phyloP scores from a whole-genome alignment of 192 early-diverging fungal genomes.

The Lunasporangiospora selenospora region DNA sequence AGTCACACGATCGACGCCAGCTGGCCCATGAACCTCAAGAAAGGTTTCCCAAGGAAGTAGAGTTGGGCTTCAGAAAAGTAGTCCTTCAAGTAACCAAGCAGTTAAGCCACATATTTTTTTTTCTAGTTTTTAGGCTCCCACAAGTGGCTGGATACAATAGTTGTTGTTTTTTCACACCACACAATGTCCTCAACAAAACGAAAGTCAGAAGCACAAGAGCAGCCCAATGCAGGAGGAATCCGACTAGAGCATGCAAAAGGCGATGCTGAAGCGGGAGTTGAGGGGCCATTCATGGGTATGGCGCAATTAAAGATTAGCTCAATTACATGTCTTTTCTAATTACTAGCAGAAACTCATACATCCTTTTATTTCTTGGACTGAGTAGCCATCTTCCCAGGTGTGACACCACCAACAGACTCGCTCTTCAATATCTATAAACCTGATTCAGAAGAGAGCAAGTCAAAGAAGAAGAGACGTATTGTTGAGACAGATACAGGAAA shows the following conservation, averaged over 20 bases:
- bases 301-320: neutral
- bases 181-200: constrained; percentile 42
- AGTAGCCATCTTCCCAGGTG: constrained; percentile 58
- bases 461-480: constrained; percentile 52
- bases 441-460: constrained; percentile 18
- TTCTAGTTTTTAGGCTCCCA: too few species aligned
- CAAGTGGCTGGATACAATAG: too few species aligned
- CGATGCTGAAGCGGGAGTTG: constrained; percentile 31
- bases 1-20: too few species aligned
- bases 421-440: constrained; percentile 53
- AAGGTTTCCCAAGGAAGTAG: too few species aligned
- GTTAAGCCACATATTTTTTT: too few species aligned
- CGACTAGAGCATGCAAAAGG: constrained; percentile 19
- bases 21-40: too few species aligned
- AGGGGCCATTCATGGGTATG: constrained; percentile 41
- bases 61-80: too few species aligned
- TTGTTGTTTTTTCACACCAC: too few species aligned
- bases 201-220: too few species aligned
- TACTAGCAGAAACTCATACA: neutral
- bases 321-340: neutral
- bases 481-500: constrained; percentile 76
- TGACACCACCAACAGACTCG: constrained; percentile 46
- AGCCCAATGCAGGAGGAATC: too few species aligned
- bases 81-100: too few species aligned
- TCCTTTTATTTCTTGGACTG: neutral